phyloP scores from a whole-genome alignment of 164 flowering plant species.

The Annona squamosa region DNA sequence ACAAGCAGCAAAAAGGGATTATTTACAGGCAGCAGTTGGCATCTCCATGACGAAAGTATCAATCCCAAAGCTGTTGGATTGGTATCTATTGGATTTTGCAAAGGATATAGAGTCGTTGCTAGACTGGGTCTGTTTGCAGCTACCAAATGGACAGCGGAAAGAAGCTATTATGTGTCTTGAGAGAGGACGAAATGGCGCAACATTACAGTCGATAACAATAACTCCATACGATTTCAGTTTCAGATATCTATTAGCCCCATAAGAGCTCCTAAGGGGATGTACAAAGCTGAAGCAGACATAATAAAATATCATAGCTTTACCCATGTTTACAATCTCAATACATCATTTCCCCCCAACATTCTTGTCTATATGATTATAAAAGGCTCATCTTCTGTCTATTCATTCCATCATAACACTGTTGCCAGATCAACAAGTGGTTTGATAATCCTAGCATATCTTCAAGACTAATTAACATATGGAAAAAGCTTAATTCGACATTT shows the following conservation, averaged over 20 bases:
- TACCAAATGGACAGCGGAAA: slow-evolving; percentile 52
- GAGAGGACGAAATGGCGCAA: slow-evolving; percentile 36
- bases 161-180: slow-evolving; percentile 66
- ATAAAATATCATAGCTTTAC: slow-evolving; percentile 7
- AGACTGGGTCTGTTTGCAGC: slow-evolving; percentile 87
- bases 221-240: slow-evolving; percentile 77
- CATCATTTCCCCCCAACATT: background rate
- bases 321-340: slow-evolving; percentile 16
- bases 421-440: background rate
- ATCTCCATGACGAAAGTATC: slow-evolving; percentile 40
- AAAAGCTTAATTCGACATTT: too few species aligned
- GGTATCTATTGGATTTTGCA: slow-evolving; percentile 90
- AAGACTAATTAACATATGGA: too few species aligned
- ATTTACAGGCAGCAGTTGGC: slow-evolving; percentile 73
- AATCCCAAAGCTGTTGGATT: slow-evolving; percentile 78
- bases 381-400: background rate
- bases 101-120: slow-evolving; percentile 80
- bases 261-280: slow-evolving; percentile 18
- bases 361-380: background rate
- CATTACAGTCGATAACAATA: slow-evolving; percentile 43
- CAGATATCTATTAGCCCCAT: slow-evolving; percentile 62
- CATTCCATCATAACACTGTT: background rate
- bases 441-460: background rate
- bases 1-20: slow-evolving; percentile 72
- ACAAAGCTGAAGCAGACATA: slow-evolving; percentile 18